Evolutionary conservation across 1,284 basidiomycete species (phyloP).

Genomic region (Austropuccinia psidii): DNA sequence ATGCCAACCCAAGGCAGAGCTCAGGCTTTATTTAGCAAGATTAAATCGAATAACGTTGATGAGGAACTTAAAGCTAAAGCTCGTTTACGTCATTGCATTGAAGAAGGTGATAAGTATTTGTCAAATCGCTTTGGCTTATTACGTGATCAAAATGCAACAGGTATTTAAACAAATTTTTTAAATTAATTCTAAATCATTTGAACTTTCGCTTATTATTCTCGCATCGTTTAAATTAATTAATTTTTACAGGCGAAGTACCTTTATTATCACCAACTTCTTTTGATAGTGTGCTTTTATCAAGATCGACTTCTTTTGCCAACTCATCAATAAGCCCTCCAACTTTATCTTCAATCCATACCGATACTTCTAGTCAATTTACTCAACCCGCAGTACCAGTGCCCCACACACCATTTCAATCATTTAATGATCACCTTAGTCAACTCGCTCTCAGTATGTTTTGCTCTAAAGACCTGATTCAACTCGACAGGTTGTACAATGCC

Average conservation of each 20-base stretch:
- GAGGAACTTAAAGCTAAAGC: background rate
- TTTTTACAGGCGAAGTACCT: background rate
- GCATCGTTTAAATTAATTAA: too few relatives aligned
- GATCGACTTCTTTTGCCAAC: too few relatives aligned
- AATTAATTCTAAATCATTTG: background rate
- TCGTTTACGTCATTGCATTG: conserved; percentile 17
- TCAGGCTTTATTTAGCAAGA: conserved; percentile 5
- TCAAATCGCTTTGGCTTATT: conserved; percentile 28
- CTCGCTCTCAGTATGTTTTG: conserved; percentile 29
- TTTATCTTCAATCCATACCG: too few relatives aligned
- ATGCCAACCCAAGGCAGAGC: background rate
- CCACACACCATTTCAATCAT: conserved; percentile 19
- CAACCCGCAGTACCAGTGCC: conserved; percentile 1
- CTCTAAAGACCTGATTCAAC: conserved; percentile 10
- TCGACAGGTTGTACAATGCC: conserved; percentile 2
- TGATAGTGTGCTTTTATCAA: too few relatives aligned
- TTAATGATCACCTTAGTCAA: conserved; percentile 36
- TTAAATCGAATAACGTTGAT: background rate
- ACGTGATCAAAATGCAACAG: background rate
- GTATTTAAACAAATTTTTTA: background rate
- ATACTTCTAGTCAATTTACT: background rate
- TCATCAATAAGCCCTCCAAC: too few relatives aligned
- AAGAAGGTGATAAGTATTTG: conserved; percentile 20
- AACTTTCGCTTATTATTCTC: too few relatives aligned
- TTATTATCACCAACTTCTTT: background rate